phyloP scores from a whole-genome alignment of 2,329 filamentous ascomycete genomes.

The Seiridium cupressi region DNA sequence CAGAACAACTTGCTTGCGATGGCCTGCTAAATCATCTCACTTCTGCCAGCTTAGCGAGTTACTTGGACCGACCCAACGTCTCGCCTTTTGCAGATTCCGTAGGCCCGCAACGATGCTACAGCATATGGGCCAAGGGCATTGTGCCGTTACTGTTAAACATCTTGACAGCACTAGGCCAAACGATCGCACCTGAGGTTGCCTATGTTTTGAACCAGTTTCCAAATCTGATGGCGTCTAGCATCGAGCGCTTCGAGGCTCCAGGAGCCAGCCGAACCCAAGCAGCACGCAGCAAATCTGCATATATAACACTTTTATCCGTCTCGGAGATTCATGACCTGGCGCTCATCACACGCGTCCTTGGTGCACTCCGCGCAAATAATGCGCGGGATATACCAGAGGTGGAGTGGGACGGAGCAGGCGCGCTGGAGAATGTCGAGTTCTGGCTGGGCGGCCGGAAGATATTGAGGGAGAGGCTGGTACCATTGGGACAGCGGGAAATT shows the following conservation, averaged over 20 bases:
- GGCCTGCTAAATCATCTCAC: slow-evolving; percentile 78
- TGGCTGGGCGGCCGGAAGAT: slow-evolving; percentile 70
- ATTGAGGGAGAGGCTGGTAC: slow-evolving; percentile 70
- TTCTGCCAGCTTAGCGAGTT: slow-evolving; percentile 74
- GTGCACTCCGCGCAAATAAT: slow-evolving; percentile 62
- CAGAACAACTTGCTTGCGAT: slow-evolving; percentile 87
- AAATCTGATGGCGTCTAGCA: slow-evolving; percentile 69
- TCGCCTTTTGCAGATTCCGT: slow-evolving; percentile 76
- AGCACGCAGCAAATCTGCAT: slow-evolving; percentile 40
- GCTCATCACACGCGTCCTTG: slow-evolving; percentile 71
- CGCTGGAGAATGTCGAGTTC: slow-evolving; percentile 82
- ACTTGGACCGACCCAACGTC: slow-evolving; percentile 69
- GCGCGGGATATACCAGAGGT: slow-evolving; percentile 72
- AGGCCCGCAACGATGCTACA: slow-evolving; percentile 71
- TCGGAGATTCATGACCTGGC: slow-evolving; percentile 78
- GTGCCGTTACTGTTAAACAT: slow-evolving; percentile 88
- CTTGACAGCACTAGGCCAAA: slow-evolving; percentile 74
- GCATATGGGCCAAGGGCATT: slow-evolving; percentile 86
- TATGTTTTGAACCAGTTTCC: slow-evolving; percentile 90
- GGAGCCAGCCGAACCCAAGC: slow-evolving; percentile 52
- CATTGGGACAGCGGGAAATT: slow-evolving; percentile 70
- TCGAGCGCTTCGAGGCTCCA: slow-evolving; percentile 67
- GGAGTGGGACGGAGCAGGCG: slow-evolving; percentile 68
- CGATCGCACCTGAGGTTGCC: slow-evolving; percentile 80
- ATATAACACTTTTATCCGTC: slow-evolving; percentile 70